A percentile compares a stretch with the other conserved stretches of the same genome.
phyloP scores from a whole-genome alignment of 75 land plant species.

The Sequoia sempervirens region DNA sequence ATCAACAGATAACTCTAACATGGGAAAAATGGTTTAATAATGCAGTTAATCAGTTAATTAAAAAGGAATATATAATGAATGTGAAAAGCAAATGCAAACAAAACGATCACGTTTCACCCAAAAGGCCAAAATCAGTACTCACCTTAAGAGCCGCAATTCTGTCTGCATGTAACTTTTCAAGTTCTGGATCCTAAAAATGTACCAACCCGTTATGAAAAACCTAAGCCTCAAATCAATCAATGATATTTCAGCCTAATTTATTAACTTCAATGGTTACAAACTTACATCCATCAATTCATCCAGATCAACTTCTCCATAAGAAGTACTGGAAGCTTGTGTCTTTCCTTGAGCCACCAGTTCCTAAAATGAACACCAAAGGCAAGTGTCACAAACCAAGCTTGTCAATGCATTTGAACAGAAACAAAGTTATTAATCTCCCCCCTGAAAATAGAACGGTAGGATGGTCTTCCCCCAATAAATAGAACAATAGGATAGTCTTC shows the following conservation, averaged over 20 bases:
- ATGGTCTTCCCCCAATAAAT: neutral
- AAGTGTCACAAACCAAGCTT: slow-evolving; percentile 4
- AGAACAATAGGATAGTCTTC: neutral
- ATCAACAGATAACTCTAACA: neutral
- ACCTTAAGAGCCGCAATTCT: slow-evolving; percentile 94
- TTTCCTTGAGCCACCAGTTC: slow-evolving; percentile 70
- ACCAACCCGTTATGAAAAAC: neutral
- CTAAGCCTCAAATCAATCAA: neutral
- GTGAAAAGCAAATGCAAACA: neutral
- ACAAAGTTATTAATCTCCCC: neutral
- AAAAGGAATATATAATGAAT: neutral
- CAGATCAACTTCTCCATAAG: slow-evolving; percentile 78
- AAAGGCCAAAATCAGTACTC: neutral
- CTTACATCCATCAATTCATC: slow-evolving; percentile 98
- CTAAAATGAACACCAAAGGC: slow-evolving; percentile 23
- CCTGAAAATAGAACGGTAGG: neutral
- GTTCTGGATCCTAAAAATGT: slow-evolving; percentile 88
- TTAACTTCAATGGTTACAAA: slow-evolving; percentile 5
- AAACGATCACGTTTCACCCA: neutral
- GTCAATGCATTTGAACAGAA: neutral
- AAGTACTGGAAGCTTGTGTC: slow-evolving; percentile 33
- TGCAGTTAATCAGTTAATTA: neutral
- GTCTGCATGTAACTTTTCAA: slow-evolving; percentile 96
- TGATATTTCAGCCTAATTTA: neutral
- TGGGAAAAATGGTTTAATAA: neutral